A percentile compares a stretch with the other conserved stretches of the same genome.
Evolutionary conservation across 805 yeast species (phyloP).

Genomic region (Pichia occidentalis): DNA sequence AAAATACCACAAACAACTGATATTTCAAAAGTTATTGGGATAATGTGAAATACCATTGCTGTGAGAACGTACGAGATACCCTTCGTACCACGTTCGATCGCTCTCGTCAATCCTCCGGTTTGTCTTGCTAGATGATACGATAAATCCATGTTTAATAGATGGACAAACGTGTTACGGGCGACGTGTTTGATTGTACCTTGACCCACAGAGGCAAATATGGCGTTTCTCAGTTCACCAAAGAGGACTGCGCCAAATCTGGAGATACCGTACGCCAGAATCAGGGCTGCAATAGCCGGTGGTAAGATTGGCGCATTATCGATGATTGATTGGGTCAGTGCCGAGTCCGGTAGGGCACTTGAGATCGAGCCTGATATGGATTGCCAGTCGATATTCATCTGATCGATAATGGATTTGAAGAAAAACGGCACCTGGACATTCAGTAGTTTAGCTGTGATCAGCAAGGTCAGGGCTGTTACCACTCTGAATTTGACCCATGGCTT

Average conservation of each 20-base stretch:
- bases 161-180: slow-evolving; percentile 80
- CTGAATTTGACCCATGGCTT: slow-evolving; percentile 61
- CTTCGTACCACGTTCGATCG: slow-evolving; percentile 95
- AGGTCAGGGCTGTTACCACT: slow-evolving; percentile 66
- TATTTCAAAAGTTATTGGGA: slow-evolving; percentile 90
- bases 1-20: slow-evolving; percentile 88
- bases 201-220: slow-evolving; percentile 91
- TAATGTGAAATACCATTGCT: slow-evolving; percentile 96
- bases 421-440: slow-evolving; percentile 95
- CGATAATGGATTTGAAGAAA: slow-evolving; percentile 82
- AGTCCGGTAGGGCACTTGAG: slow-evolving; percentile 8
- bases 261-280: slow-evolving; percentile 82
- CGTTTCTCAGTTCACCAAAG: slow-evolving; percentile 92
- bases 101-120: slow-evolving; percentile 94
- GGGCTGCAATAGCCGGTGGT: slow-evolving; percentile 56
- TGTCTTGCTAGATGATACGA: slow-evolving; percentile 87
- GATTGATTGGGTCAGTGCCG: slow-evolving; percentile 8
- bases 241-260: slow-evolving; percentile 92
- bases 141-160: slow-evolving; percentile 74
- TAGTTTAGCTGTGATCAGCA: slow-evolving; percentile 74
- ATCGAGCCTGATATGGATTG: slow-evolving; percentile 46
- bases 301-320: slow-evolving; percentile 24
- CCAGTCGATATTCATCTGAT: slow-evolving; percentile 92
- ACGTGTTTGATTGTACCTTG: slow-evolving; percentile 90
- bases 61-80: slow-evolving; percentile 90